Base-by-base conservation (phyloP, 2,329 filamentous ascomycete genomes). In the Rhytidhysteron rufulum region DNA sequence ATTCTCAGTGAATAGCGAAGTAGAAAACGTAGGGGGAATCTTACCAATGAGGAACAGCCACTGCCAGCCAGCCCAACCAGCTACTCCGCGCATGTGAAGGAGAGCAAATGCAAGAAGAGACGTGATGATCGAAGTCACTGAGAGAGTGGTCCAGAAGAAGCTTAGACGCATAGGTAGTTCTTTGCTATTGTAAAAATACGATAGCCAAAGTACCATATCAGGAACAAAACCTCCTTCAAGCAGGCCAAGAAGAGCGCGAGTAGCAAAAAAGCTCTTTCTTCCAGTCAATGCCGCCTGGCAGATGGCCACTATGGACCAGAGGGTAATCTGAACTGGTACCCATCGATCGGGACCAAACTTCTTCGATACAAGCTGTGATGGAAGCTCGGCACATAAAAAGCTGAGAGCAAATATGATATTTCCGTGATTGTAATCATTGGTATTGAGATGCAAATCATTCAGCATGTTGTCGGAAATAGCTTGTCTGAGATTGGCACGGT, bases 161-260 rank as follows among this genome's bases (percentile, higher is more conserved):
- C 76, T 75, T 16, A 87, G 66, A 2, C 84, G 75, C 4, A 76
- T 72, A 0, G 83, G 80, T 0, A 88, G 69, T 57, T 87, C 84
- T 32, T 72, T 71, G 2, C 76, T 77, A 55, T 78, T 88, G 67
- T 87, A 88, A 64, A 83, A 88, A 61, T 88, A 88, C 1, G 78
- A 80, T 10, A 87, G 69, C 63, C 82, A 87, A 0, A 84, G 65
- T 11, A 84, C 74, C 16, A 77, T 75, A 40, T 79, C 78, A 0
- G 78, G 77, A 34, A 82, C 80, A 45, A 81, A 82, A 1, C 64
- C 66, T 15, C 60, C 67, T 47, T 65, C 66, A 18, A 70, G 55
- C 18, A 68, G 45, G 2, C 65, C 67, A 3, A 70, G 51, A 1
- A 72, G 50, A 18, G 57, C 56, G 20, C 69, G 53, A 8, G 49